Conservation (phyloP, 2,329 filamentous ascomycete genomes). For the Trichoderma gracile region DNA sequence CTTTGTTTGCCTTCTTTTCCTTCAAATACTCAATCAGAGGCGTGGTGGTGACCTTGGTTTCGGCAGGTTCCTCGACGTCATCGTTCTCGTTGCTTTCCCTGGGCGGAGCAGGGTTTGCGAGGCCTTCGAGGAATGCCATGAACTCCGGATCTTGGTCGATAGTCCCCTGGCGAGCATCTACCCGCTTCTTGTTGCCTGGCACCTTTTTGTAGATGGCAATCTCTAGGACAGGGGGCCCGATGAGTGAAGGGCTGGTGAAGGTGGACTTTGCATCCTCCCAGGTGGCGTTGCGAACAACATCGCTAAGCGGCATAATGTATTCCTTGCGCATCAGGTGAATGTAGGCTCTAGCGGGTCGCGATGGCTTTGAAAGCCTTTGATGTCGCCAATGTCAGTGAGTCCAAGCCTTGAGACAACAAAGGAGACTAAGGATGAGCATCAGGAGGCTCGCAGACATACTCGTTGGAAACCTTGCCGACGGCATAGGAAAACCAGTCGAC, state of each 20-base stretch:
- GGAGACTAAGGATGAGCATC: not conserved
- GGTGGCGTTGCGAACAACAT: constrained; percentile 64
- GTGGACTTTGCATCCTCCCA: constrained; percentile 85
- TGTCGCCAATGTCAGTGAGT: constrained; percentile 26
- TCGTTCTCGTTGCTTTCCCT: constrained; percentile 50
- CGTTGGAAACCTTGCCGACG: constrained; percentile 72
- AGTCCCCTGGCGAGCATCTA: constrained; percentile 84
- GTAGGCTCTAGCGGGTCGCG: constrained; percentile 77
- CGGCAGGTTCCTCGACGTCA: constrained; percentile 46
- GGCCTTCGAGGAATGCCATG: constrained; percentile 83
- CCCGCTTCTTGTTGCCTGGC: constrained; percentile 70
- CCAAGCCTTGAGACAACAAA: not conserved
- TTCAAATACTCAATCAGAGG: constrained; percentile 87
- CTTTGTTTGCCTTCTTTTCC: constrained; percentile 83
- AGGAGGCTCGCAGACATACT: constrained; percentile 56
- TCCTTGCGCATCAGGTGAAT: constrained; percentile 75
- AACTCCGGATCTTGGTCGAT: constrained; percentile 97
- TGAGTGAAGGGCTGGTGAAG: constrained; percentile 67
- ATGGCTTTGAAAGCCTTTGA: constrained; percentile 76
- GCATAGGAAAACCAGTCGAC: constrained; percentile 78
- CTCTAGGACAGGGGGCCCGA: constrained; percentile 78
- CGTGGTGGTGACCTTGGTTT: constrained; percentile 71
- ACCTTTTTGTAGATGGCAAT: constrained; percentile 82
- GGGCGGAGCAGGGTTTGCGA: constrained; percentile 67
- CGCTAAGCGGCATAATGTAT: constrained; percentile 66